Percentiles rank a stretch among this genome's conserved stretches.
Evolutionary conservation across 2,329 filamentous ascomycete species (phyloP).

Genomic region (Penicillium sp.): DNA sequence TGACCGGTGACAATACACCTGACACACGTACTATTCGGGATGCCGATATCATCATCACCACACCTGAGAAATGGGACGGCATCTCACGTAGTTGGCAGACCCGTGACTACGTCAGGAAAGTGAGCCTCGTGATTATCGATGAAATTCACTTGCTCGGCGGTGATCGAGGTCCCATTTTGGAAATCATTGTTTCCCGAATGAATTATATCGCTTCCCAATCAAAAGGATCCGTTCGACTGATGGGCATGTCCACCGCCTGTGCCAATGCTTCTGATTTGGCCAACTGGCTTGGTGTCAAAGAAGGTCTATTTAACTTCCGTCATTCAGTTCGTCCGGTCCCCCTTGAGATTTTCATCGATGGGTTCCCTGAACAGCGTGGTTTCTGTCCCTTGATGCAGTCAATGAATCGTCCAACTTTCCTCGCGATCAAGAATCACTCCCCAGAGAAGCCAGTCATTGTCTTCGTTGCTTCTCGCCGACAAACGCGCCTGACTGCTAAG

Average conservation of each 20-base stretch:
- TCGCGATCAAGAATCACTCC: slow-evolving; percentile 93
- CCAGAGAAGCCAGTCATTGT: slow-evolving; percentile 96
- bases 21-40: slow-evolving; percentile 92
- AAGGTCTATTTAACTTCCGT: slow-evolving; percentile 91
- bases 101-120: slow-evolving; percentile 86
- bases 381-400: slow-evolving; percentile 98
- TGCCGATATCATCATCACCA: slow-evolving; percentile 95
- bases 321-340: slow-evolving; percentile 95
- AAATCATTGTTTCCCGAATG: slow-evolving; percentile 90
- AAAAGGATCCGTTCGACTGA: slow-evolving; percentile 73
- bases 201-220: slow-evolving; percentile 97
- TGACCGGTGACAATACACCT: slow-evolving; percentile 96
- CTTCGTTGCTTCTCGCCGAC: slow-evolving; percentile 88
- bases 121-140: slow-evolving; percentile 93
- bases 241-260: slow-evolving; percentile 99
- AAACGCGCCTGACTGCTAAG: slow-evolving; percentile 88
- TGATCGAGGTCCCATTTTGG: slow-evolving; percentile 90
- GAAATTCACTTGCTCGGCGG: slow-evolving; percentile 96
- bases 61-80: slow-evolving; percentile 99
- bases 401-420: slow-evolving; percentile 94
- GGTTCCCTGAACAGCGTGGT: slow-evolving; percentile 85
- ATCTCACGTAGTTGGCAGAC: slow-evolving; percentile 98
- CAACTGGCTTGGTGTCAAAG: slow-evolving; percentile 95
- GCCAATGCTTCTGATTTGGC: slow-evolving; percentile 89
- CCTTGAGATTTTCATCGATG: slow-evolving; percentile 91